Conservation (phyloP, 2,329 filamentous ascomycete genomes). For the Paecilomyces fulvus region DNA sequence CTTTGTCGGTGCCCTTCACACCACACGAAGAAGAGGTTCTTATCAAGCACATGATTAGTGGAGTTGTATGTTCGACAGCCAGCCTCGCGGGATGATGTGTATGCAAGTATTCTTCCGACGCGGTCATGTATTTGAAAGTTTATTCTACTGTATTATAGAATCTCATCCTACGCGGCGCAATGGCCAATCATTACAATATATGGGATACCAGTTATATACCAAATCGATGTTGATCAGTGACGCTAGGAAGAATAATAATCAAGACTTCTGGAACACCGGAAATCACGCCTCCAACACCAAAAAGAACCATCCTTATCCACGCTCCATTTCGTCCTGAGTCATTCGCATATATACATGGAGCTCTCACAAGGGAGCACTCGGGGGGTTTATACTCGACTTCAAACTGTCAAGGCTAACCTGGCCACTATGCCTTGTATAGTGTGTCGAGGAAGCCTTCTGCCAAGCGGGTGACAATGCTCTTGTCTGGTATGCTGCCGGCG, state of each 20-base stretch:
- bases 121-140: not conserved
- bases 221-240: not conserved
- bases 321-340: not conserved
- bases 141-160: not conserved
- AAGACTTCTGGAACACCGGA: not conserved
- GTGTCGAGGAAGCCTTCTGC: constrained; percentile 88
- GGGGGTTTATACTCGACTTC: not conserved
- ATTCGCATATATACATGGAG: not conserved
- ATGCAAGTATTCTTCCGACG: not conserved
- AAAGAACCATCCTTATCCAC: not conserved
- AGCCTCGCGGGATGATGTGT: not conserved
- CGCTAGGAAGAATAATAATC: not conserved
- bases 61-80: not conserved
- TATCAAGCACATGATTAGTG: not conserved
- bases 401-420: not conserved
- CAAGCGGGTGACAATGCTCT: constrained; percentile 85
- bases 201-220: not conserved
- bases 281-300: not conserved
- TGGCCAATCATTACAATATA: not conserved
- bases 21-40: not conserved
- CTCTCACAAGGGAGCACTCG: not conserved
- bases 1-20: not conserved
- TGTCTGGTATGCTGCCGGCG: constrained; percentile 88
- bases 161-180: not conserved
- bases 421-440: constrained; percentile 69